Evolutionary conservation across 1,284 basidiomycete genomes (phyloP).

Genomic region (Wallemia hederae): DNA sequence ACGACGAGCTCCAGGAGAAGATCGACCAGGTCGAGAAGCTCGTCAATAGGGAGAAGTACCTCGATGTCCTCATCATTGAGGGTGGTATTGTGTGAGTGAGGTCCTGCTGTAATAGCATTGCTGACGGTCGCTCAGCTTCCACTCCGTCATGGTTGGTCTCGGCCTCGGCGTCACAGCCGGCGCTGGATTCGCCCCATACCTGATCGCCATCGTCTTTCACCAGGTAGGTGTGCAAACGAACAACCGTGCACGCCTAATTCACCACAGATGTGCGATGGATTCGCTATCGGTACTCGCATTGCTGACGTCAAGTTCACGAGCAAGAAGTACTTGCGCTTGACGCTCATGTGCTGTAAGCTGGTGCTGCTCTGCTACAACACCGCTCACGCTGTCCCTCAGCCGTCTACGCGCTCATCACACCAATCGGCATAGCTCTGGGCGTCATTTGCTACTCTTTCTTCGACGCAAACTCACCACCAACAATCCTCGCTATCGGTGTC

Average conservation of each 20-base stretch:
- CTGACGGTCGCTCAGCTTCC: not conserved
- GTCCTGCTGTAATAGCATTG: not conserved
- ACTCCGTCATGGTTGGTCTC: constrained; percentile 13
- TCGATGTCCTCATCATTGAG: constrained; percentile 17
- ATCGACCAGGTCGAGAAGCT: constrained; percentile 1
- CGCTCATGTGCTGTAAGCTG: not conserved
- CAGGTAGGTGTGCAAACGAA: constrained; percentile 4
- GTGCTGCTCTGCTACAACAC: not conserved
- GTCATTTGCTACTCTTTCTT: constrained; percentile 12
- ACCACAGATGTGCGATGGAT: not conserved
- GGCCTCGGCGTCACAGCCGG: constrained; percentile 14
- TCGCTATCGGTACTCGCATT: not conserved
- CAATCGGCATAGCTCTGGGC: constrained; percentile 13
- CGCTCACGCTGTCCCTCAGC: not conserved
- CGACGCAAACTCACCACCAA: constrained; percentile 12
- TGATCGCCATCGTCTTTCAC: constrained; percentile 14
- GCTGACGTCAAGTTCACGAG: not conserved
- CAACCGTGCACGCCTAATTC: not conserved
- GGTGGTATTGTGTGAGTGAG: constrained; percentile 16
- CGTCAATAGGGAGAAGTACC: constrained; percentile 5
- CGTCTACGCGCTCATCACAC: constrained; percentile 7
- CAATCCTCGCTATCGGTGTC: constrained; percentile 12
- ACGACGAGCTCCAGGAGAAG: not conserved
- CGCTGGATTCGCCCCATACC: constrained; percentile 10
- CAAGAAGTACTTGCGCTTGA: not conserved